Evolutionary conservation across 345 rosid species (phyloP).

Genomic region (Aquilaria sinensis): DNA sequence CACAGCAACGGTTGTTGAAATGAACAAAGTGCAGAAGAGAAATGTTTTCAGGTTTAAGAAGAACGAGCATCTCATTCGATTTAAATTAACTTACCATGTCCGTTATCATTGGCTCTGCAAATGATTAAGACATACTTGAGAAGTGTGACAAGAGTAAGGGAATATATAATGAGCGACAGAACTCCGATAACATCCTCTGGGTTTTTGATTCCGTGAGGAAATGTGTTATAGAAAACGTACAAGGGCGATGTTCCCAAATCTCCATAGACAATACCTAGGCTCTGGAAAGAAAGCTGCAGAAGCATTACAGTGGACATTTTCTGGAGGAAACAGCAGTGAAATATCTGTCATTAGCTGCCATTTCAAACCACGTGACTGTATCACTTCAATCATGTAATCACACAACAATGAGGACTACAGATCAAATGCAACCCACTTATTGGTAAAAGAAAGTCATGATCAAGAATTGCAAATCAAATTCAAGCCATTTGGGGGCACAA

Average conservation of each 20-base stretch:
- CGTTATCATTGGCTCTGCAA: conserved; percentile 61
- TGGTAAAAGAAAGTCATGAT: too few relatives aligned
- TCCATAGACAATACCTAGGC: conserved; percentile 61
- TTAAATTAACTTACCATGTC: conserved; percentile 46
- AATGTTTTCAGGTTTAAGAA: too few relatives aligned
- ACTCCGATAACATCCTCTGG: conserved; percentile 56
- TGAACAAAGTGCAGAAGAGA: not conserved
- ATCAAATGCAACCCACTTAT: conserved; percentile 5
- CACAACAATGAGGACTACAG: too few relatives aligned
- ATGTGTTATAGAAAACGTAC: conserved; percentile 59
- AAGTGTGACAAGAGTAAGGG: conserved; percentile 55
- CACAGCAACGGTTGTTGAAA: not conserved
- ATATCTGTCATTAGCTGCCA: too few relatives aligned
- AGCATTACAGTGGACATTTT: conserved; percentile 35
- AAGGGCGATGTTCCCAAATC: conserved; percentile 66
- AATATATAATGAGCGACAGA: conserved; percentile 57
- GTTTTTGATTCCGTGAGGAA: conserved; percentile 45
- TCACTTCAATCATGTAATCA: not conserved
- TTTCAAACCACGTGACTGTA: not conserved
- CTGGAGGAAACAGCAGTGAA: conserved; percentile 17
- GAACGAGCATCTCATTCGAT: not conserved
- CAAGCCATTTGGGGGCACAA: not conserved
- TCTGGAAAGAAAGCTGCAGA: conserved; percentile 50
- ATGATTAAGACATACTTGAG: conserved; percentile 62
- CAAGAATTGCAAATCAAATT: not conserved